These are phyloP conservation scores for Phyllosticta citrichinensis DNA, from an alignment of 2,329 filamentous ascomycete genomes.

Conservation along the genomic window DNA sequence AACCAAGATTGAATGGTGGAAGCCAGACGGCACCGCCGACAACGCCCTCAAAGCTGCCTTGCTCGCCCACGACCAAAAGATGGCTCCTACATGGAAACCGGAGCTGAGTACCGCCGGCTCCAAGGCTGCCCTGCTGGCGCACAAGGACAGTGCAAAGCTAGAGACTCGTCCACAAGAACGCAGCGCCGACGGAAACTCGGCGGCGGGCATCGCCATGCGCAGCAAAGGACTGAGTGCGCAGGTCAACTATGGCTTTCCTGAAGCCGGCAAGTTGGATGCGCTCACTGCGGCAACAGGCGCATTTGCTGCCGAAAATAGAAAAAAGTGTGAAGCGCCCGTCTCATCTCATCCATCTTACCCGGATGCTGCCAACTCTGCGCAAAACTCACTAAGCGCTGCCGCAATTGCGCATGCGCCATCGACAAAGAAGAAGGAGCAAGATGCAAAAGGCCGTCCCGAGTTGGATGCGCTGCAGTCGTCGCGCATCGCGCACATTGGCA, in stretches of 20 bases:
- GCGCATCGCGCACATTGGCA: conserved; percentile 45
- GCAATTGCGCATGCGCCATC: conserved; percentile 53
- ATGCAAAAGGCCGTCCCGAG: conserved; percentile 26
- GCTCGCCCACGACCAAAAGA: conserved; percentile 51
- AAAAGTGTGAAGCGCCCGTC: conserved; percentile 53
- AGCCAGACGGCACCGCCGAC: conserved; percentile 47
- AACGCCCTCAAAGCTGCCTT: conserved; percentile 51
- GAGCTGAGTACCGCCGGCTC: conserved; percentile 56
- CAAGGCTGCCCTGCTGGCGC: conserved; percentile 63
- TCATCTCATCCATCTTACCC: conserved; percentile 37
- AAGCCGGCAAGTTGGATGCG: conserved; percentile 52
- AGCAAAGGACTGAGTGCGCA: conserved; percentile 38
- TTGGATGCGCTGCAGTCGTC: conserved; percentile 6
- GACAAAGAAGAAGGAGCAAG: conserved; percentile 18
- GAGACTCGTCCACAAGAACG: conserved; percentile 22
- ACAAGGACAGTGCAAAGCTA: conserved; percentile 43
- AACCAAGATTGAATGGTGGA: conserved; percentile 56
- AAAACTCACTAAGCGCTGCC: conserved; percentile 65
- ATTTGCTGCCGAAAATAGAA: conserved; percentile 47
- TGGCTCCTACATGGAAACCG: conserved; percentile 53
- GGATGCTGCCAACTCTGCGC: conserved; percentile 49
- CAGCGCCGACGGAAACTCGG: conserved; percentile 51
- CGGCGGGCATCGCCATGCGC: conserved; percentile 58
- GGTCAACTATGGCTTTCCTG: conserved; percentile 37
- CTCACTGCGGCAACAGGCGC: conserved; percentile 68